A percentile compares a stretch with the other conserved stretches of the same genome.
These are phyloP conservation scores for Fusarium kyushuense DNA, from an alignment of 2,329 filamentous ascomycete species.

Conservation along the genomic window DNA sequence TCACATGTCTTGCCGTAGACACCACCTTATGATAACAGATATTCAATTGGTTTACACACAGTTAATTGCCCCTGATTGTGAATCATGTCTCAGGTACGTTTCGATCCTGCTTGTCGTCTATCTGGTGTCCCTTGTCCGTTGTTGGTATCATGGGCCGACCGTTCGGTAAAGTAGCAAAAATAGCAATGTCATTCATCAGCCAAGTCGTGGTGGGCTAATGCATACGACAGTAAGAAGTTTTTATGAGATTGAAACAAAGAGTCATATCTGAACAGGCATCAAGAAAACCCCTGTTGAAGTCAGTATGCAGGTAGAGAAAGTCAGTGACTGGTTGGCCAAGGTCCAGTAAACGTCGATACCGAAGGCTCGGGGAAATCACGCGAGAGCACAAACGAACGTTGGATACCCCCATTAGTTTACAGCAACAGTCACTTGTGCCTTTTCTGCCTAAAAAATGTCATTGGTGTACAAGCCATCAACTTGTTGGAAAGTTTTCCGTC, in stretches of 20 bases:
- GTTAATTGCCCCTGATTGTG: slow-evolving; percentile 30
- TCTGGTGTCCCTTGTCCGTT: slow-evolving; percentile 2
- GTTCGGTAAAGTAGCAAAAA: slow-evolving; percentile 24
- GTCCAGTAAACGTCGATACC: slow-evolving; percentile 9
- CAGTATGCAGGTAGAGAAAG: slow-evolving; percentile 16
- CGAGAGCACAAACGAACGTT: slow-evolving; percentile 18
- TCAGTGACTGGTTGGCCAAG: slow-evolving; percentile 17
- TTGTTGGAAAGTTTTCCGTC: slow-evolving; percentile 2
- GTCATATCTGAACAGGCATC: slow-evolving; percentile 38
- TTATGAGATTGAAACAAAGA: slow-evolving; percentile 15
- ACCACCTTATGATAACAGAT: slow-evolving; percentile 15
- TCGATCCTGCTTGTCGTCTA: slow-evolving; percentile 11
- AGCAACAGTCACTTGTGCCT: slow-evolving; percentile 1
- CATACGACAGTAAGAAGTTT: slow-evolving; percentile 1
- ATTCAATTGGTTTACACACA: slow-evolving; percentile 16
- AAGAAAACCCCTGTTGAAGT: slow-evolving; percentile 16
- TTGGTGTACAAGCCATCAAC: neutral
- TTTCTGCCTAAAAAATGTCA: slow-evolving; percentile 30
- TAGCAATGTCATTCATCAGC: slow-evolving; percentile 22
- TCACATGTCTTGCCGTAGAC: slow-evolving; percentile 41
- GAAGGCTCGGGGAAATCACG: slow-evolving; percentile 14
- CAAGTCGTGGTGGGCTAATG: slow-evolving; percentile 5
- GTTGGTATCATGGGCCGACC: neutral
- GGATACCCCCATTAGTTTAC: neutral
- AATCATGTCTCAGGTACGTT: slow-evolving; percentile 40